These are phyloP conservation scores for Mucor irregularis DNA, from an alignment of 371 early-diverging fungal genomes.

Conservation along the genomic window DNA sequence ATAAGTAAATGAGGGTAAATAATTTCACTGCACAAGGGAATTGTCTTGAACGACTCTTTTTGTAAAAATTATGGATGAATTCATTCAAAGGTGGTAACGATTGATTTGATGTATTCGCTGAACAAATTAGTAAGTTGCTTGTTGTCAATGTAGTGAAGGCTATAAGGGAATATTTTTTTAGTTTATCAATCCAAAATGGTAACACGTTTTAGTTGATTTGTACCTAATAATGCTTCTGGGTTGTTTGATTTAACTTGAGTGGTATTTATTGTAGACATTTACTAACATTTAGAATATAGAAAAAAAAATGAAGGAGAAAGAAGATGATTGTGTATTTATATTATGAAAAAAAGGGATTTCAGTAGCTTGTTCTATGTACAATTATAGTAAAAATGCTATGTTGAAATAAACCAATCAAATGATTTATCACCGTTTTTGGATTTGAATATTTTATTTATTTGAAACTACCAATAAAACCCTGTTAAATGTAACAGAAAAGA, in stretches of 20 bases:
- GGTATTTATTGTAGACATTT: conserved; percentile 7
- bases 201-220: neutral
- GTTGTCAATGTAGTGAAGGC: conserved; percentile 20
- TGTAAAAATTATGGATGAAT: conserved; percentile 10
- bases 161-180: neutral
- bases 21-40: conserved; percentile 16
- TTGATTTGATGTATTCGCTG: conserved; percentile 5
- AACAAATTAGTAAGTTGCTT: conserved; percentile 11
- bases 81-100: conserved; percentile 17
- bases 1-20: conserved; percentile 60
- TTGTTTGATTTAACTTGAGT: conserved; percentile 19
- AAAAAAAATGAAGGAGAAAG: neutral
- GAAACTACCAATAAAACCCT: neutral
- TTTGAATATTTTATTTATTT: neutral
- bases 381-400: conserved; percentile 14
- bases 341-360: neutral
- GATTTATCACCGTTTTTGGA: conserved; percentile 2
- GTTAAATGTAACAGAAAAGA: neutral
- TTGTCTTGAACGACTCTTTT: neutral
- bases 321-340: neutral
- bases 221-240: conserved; percentile 21
- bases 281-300: neutral
- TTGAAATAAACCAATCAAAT: conserved; percentile 13
- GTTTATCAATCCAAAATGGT: neutral
- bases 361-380: neutral